Evolutionary conservation across 768 basidiomycete species (phyloP).

Genomic region (Porphyrellus cyaneotinctus): DNA sequence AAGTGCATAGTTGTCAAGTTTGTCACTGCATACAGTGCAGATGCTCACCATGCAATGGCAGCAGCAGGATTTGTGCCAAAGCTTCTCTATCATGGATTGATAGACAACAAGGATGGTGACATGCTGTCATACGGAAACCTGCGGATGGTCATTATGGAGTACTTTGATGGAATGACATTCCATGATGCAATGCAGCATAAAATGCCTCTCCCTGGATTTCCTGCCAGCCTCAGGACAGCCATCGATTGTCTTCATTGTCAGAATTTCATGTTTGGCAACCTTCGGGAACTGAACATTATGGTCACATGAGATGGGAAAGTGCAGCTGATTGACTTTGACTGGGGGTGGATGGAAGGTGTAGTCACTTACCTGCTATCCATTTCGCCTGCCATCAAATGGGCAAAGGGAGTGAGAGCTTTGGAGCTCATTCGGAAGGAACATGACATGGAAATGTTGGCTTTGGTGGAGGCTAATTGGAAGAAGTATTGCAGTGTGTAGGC

Average conservation of each 20-base stretch:
- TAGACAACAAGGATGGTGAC: constrained; percentile 2
- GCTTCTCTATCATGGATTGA: constrained; percentile 29
- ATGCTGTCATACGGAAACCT: constrained; percentile 17
- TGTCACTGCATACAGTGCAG: constrained; percentile 30
- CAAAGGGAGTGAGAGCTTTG: background rate
- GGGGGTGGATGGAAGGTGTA: constrained; percentile 1
- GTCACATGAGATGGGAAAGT: constrained; percentile 7
- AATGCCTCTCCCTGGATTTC: constrained; percentile 18
- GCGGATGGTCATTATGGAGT: constrained; percentile 41
- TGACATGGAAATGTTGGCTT: constrained; percentile 23
- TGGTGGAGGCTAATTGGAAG: too few relatives aligned
- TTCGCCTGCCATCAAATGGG: background rate
- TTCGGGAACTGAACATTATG: constrained; percentile 35
- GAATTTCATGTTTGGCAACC: constrained; percentile 37
- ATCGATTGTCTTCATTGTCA: constrained; percentile 29
- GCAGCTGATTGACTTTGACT: constrained; percentile 8
- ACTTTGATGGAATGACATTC: constrained; percentile 20
- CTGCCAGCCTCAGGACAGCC: too few relatives aligned
- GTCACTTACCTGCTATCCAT: background rate
- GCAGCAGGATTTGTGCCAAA: constrained; percentile 23
- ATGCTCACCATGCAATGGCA: constrained; percentile 33
- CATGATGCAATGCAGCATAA: background rate
- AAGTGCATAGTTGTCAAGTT: constrained; percentile 37
- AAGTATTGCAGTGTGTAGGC: too few relatives aligned
- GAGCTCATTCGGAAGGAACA: constrained; percentile 2